phyloP scores from a whole-genome alignment of 495 filamentous ascomycete species.

The Xylaria sp. region DNA sequence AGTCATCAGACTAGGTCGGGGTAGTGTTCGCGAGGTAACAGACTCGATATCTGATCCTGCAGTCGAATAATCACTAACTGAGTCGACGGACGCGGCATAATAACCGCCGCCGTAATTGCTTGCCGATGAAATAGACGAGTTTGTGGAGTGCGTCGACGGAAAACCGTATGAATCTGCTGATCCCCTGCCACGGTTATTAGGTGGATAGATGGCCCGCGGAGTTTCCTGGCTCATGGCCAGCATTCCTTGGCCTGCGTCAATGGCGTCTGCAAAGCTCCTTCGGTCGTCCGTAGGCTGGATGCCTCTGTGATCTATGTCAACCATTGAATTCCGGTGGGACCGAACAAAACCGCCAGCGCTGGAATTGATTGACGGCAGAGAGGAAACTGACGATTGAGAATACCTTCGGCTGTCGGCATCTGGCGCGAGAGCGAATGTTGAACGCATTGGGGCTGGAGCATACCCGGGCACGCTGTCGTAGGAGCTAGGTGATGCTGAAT shows the following conservation, averaged over 20 bases:
- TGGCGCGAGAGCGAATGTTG: constrained; percentile 61
- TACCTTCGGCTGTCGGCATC: constrained; percentile 76
- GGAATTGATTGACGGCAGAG: constrained; percentile 51
- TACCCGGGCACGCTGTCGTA: constrained; percentile 68
- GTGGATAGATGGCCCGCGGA: constrained; percentile 85
- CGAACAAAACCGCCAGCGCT: constrained; percentile 46
- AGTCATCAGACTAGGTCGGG: constrained; percentile 74
- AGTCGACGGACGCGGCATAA: constrained; percentile 83
- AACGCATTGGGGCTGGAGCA: constrained; percentile 68
- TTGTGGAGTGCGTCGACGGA: constrained; percentile 88
- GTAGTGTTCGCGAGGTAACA: constrained; percentile 77
- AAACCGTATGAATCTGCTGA: constrained; percentile 95
- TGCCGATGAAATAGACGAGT: constrained; percentile 90
- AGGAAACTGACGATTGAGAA: constrained; percentile 86
- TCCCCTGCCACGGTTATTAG: constrained; percentile 64
- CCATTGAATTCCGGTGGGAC: constrained; percentile 60
- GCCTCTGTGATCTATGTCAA: constrained; percentile 68
- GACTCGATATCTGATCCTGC: constrained; percentile 86
- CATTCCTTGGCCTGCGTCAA: constrained; percentile 87
- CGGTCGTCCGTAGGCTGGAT: constrained; percentile 64
- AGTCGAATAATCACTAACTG: constrained; percentile 94
- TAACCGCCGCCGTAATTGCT: constrained; percentile 72
- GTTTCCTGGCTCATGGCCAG: constrained; percentile 92
- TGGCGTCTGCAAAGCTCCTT: constrained; percentile 77
- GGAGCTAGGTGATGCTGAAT: constrained; percentile 71